Evolutionary conservation across 257 asterid species (phyloP).

Genomic region (Solanum pinnatisectum): DNA sequence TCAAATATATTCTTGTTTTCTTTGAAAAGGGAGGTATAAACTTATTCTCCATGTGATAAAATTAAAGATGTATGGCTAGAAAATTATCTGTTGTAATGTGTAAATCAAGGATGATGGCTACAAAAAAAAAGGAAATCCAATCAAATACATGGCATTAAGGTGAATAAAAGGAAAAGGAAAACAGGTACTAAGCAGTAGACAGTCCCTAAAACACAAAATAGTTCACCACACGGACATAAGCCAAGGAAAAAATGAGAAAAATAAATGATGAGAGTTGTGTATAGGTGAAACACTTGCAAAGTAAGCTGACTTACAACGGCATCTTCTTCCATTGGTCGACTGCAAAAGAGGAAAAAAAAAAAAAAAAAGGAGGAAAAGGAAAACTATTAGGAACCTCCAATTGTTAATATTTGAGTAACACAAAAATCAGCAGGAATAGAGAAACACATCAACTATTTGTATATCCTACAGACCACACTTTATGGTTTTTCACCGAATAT

Average conservation of each 20-base stretch:
- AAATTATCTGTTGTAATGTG: background rate
- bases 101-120: background rate
- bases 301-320: conserved; percentile 41
- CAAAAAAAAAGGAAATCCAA: background rate
- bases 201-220: background rate
- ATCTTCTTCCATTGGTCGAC: conserved; percentile 75
- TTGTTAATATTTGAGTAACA: background rate
- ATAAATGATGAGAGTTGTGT: background rate
- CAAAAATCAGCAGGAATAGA: background rate
- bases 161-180: background rate
- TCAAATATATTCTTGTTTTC: background rate
- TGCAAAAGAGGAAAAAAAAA: conserved; percentile 15
- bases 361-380: background rate
- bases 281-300: background rate
- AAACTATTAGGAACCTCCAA: conserved; percentile 15
- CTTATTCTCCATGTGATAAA: background rate
- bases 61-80: background rate
- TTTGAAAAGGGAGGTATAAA: background rate
- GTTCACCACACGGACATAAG: background rate
- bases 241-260: background rate
- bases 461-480: background rate
- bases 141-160: background rate
- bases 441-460: background rate
- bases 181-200: background rate
- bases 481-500: too few relatives aligned